Percentiles rank a stretch among this genome's conserved stretches.
Evolutionary conservation across 2,329 filamentous ascomycete species (phyloP).

Genomic region (Monosporascus sp.): DNA sequence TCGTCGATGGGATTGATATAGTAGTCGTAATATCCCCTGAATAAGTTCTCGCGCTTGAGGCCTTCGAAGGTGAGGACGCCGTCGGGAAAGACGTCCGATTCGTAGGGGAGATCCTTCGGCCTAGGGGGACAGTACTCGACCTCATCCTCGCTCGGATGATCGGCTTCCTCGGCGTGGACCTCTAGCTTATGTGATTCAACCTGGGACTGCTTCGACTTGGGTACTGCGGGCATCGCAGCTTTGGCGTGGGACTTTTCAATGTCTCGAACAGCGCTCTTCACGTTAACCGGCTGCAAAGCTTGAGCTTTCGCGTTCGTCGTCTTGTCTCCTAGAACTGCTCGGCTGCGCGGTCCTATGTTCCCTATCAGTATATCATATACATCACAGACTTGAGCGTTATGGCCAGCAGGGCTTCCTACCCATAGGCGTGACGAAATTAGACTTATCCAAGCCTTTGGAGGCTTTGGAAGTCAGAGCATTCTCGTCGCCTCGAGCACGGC

Average conservation of each 20-base stretch:
- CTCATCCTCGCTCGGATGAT: constrained; percentile 56
- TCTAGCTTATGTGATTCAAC: constrained; percentile 56
- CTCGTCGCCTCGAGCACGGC: constrained; percentile 50
- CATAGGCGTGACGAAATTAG: constrained; percentile 72
- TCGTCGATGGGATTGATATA: constrained; percentile 62
- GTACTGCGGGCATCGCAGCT: constrained; percentile 50
- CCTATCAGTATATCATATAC: constrained; percentile 2
- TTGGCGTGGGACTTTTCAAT: constrained; percentile 58
- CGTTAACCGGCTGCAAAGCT: constrained; percentile 59
- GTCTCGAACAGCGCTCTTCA: constrained; percentile 52
- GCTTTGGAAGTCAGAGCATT: constrained; percentile 47
- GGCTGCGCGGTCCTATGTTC: constrained; percentile 53
- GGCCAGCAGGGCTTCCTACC: constrained; percentile 46
- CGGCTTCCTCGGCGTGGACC: constrained; percentile 49
- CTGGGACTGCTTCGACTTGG: constrained; percentile 50
- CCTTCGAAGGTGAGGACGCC: constrained; percentile 51
- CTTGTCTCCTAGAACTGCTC: constrained; percentile 86
- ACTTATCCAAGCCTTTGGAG: constrained; percentile 44
- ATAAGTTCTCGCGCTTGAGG: constrained; percentile 51
- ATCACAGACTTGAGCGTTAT: neutral
- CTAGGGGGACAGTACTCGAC: constrained; percentile 86
- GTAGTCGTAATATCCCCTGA: constrained; percentile 56
- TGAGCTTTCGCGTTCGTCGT: constrained; percentile 89
- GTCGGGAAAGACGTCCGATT: constrained; percentile 62
- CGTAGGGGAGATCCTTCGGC: constrained; percentile 58